Base-by-base conservation (phyloP, 2,329 filamentous ascomycete species). In the Thielaviopsis musarum region DNA sequence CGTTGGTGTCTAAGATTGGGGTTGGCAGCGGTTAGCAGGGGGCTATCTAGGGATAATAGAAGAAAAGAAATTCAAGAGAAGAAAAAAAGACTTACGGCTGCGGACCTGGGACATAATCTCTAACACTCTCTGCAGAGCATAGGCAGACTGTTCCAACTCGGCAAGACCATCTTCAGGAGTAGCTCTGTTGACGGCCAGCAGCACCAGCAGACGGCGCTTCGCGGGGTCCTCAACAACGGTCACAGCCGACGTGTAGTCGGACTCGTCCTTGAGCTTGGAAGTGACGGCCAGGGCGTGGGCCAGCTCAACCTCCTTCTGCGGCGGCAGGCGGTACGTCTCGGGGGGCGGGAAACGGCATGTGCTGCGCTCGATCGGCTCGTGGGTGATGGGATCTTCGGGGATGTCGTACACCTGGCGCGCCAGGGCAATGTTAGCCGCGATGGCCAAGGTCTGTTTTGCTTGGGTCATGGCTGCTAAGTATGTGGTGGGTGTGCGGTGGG, bases 391-490 rank as follows among this genome's bases (percentile, higher is more conserved):
- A 17, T 58, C 56, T 24, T 61, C 59, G 19, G 59, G 59, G 21
- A 61, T 61, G 28, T 61, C 59, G 59, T 61, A 61, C 54, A 61
- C 56, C 52, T 61, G 59, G 38, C 59, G 59, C 49, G 59, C 59
- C 19, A 61, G 56, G 38, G 59, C 59, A 22, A 61, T 58, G 52
- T 61, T 58, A 38, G 56, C 59, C 38, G 59, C 59, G 26, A 58
- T 55, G 38, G 51, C 59, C 52, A 61, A 15, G n/a, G 59, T 56
- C 21, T 54, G 57, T 52, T 45, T 26, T n/a, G 54, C 41, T 38
- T 38, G 54, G 19, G 34, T 22, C 54, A 56, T 56, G 54, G 54
- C 54, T 22, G 54, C 9, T 26, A 13, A n/a, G 24, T 26, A 13
- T 57, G 45, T 45, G n/a, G 9, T 45, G 15, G 9, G 7, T 1